Evolutionary conservation across 2,329 filamentous ascomycete species (phyloP).

Genomic region (Sporothrix sp.): DNA sequence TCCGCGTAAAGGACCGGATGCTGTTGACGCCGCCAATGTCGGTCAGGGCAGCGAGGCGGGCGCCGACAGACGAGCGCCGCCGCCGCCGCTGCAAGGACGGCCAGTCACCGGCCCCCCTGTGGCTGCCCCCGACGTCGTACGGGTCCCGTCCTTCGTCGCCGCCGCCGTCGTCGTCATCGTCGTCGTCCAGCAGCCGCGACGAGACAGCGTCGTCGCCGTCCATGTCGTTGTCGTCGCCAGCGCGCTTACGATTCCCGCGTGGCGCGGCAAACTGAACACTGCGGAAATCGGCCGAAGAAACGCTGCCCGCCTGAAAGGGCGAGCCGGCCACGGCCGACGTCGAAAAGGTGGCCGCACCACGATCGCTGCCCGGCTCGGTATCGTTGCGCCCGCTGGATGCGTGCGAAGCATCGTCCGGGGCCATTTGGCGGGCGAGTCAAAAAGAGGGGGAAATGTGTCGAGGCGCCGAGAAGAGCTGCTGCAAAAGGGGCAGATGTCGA

Average conservation of each 20-base stretch:
- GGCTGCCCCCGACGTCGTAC: conserved; percentile 4
- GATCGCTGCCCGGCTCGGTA: not conserved
- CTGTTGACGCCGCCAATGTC: conserved; percentile 87
- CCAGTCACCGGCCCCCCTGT: conserved; percentile 9
- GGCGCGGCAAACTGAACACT: conserved; percentile 12
- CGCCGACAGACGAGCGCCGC: conserved; percentile 12
- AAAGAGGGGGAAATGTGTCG: not conserved
- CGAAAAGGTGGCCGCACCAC: not conserved
- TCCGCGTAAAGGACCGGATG: conserved; percentile 84
- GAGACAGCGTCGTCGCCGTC: not conserved
- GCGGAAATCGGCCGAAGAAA: conserved; percentile 13
- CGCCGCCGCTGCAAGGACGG: conserved; percentile 11
- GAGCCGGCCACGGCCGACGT: conserved; percentile 8
- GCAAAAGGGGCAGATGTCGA: too few relatives aligned
- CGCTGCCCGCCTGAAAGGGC: conserved; percentile 9
- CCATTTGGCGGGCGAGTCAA: conserved; percentile 1
- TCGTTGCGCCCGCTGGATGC: not conserved
- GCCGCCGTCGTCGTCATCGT: not conserved
- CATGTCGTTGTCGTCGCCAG: not conserved
- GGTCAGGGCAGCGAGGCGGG: conserved; percentile 42
- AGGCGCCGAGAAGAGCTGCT: not conserved
- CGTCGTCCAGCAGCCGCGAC: conserved; percentile 6
- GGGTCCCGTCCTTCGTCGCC: conserved; percentile 4
- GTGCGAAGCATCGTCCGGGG: not conserved
- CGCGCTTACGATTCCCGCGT: not conserved